Percentiles rank a stretch among this genome's conserved stretches.
Evolutionary conservation across 2,329 filamentous ascomycete species (phyloP).

Genomic region (Cercospora sp.): DNA sequence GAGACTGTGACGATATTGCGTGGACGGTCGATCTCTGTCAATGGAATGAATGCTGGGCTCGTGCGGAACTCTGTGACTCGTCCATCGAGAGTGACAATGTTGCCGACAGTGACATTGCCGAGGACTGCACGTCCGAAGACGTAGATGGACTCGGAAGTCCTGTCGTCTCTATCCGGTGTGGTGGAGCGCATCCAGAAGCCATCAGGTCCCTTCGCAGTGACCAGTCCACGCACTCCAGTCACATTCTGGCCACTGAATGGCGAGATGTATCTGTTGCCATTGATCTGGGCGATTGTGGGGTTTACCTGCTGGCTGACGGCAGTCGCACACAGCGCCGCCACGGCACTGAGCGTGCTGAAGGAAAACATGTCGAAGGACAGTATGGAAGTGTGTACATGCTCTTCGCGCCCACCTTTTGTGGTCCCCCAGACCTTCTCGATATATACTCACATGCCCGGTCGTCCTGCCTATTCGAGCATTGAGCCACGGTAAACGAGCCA

Average conservation of each 20-base stretch:
- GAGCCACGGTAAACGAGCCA: background rate
- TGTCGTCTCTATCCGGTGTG: constrained; percentile 54
- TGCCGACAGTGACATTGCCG: constrained; percentile 59
- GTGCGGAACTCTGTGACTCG: constrained; percentile 62
- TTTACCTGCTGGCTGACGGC: constrained; percentile 20
- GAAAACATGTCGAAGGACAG: constrained; percentile 7
- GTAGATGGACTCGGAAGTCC: constrained; percentile 66
- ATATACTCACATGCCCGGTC: constrained; percentile 13
- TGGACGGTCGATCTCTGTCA: constrained; percentile 63
- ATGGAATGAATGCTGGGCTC: constrained; percentile 57
- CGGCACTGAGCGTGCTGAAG: constrained; percentile 4
- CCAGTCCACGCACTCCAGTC: constrained; percentile 58
- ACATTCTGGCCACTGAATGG: constrained; percentile 59
- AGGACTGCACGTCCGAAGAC: constrained; percentile 59
- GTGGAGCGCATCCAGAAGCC: constrained; percentile 67
- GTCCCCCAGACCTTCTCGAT: background rate
- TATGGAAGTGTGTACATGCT: background rate
- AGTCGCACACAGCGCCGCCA: constrained; percentile 13
- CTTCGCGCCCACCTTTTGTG: background rate
- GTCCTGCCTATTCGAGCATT: constrained; percentile 17
- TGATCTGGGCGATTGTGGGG: constrained; percentile 53
- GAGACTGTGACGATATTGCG: constrained; percentile 56
- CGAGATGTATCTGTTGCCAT: constrained; percentile 64
- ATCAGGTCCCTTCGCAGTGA: constrained; percentile 62
- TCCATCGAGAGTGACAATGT: constrained; percentile 62